Evolutionary conservation across 495 filamentous ascomycete species (phyloP).

Genomic region (Chlorociboria aeruginascens): DNA sequence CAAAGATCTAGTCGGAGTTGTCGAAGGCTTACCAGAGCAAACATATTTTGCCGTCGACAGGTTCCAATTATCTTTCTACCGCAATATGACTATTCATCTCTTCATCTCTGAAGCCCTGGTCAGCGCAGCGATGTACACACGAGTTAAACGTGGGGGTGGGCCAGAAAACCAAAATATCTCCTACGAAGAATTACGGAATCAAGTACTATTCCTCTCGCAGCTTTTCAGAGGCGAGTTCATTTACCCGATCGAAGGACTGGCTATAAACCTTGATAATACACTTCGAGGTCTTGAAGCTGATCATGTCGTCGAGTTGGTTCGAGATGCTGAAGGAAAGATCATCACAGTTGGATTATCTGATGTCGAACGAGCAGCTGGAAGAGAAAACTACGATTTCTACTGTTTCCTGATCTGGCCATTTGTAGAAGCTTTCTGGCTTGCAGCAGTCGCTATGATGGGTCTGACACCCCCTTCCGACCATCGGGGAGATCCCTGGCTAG

Average conservation of each 20-base stretch:
- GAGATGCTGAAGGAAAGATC: constrained; percentile 42
- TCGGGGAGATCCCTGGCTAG: constrained; percentile 61
- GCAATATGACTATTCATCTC: constrained; percentile 97
- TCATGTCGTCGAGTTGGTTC: constrained; percentile 59
- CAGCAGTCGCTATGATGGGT: constrained; percentile 73
- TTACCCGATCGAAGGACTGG: constrained; percentile 76
- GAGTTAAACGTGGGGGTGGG: constrained; percentile 79
- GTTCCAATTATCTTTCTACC: constrained; percentile 94
- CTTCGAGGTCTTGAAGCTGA: constrained; percentile 67
- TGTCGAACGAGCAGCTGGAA: constrained; percentile 58
- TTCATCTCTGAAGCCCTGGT: constrained; percentile 90
- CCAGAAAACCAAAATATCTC: constrained; percentile 67
- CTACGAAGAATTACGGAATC: constrained; percentile 54
- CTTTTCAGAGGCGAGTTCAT: constrained; percentile 96
- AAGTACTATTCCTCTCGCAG: constrained; percentile 81
- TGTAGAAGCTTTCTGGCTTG: constrained; percentile 86
- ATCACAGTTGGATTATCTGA: constrained; percentile 61
- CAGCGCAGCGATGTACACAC: constrained; percentile 77
- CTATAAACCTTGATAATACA: constrained; percentile 66
- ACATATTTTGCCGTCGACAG: constrained; percentile 91
- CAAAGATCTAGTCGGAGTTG: constrained; percentile 68
- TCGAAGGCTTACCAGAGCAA: constrained; percentile 69
- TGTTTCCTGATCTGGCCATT: constrained; percentile 98
- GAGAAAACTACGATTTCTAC: constrained; percentile 97
- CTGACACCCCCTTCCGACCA: constrained; percentile 58